phyloP scores from a whole-genome alignment of 2,329 filamentous ascomycete species.

The Bimuria novae-zelandiae region DNA sequence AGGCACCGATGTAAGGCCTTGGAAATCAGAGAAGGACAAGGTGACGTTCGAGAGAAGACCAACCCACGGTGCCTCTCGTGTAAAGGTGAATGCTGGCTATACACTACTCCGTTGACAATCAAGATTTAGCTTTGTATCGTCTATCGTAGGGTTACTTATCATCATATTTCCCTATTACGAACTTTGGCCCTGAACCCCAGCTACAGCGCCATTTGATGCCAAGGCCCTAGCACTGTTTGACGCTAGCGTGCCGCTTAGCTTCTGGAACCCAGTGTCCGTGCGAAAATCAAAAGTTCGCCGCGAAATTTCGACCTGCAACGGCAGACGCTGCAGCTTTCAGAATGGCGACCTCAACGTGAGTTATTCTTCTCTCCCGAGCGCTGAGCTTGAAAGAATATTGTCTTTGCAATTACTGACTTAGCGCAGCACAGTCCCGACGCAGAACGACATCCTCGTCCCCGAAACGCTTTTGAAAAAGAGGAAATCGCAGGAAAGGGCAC shows the following conservation, averaged over 20 bases:
- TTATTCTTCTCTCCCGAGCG: conserved; percentile 39
- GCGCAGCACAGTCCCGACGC: conserved; percentile 83
- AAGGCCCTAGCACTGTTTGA: neutral
- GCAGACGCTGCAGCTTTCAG: conserved; percentile 48
- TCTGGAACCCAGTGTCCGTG: neutral
- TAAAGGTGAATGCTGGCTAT: too few species aligned
- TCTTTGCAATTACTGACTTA: conserved; percentile 1
- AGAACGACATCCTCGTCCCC: conserved; percentile 95
- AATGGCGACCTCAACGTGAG: conserved; percentile 61
- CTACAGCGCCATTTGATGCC: too few species aligned
- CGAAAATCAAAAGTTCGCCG: conserved; percentile 15
- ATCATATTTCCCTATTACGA: too few species aligned
- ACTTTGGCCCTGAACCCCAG: too few species aligned
- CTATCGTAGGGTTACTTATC: too few species aligned
- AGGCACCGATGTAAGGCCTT: too few species aligned
- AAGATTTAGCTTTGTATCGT: too few species aligned
- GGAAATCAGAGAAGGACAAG: too few species aligned
- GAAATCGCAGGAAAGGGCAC: conserved; percentile 99
- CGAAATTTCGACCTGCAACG: conserved; percentile 16
- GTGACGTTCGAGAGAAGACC: too few species aligned
- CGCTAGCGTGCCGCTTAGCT: conserved; percentile 5
- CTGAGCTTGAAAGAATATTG: neutral
- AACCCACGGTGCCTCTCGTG: too few species aligned
- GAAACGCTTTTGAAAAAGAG: conserved; percentile 99
- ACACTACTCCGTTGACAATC: too few species aligned